Evolutionary conservation across 2,329 filamentous ascomycete genomes (phyloP).

Genomic region (Leptodontidium sp.): DNA sequence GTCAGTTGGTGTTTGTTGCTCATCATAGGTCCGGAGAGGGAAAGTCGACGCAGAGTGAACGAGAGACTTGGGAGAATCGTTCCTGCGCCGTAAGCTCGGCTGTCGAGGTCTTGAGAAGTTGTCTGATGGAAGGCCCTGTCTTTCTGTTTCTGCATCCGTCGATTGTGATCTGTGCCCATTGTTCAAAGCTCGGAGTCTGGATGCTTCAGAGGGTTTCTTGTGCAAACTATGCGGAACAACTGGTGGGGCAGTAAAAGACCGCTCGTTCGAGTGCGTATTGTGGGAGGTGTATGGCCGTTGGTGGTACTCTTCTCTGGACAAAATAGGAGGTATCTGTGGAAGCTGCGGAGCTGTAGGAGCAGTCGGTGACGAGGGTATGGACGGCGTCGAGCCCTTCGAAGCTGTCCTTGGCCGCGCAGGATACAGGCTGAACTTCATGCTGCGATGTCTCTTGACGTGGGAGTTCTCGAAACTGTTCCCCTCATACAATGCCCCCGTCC

Average conservation of each 20-base stretch:
- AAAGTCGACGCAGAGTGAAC: conserved; percentile 37
- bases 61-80: conserved; percentile 42
- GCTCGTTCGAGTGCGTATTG: conserved; percentile 34
- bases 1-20: conserved; percentile 35
- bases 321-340: conserved; percentile 28
- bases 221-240: conserved; percentile 36
- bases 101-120: conserved; percentile 45
- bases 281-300: conserved; percentile 42
- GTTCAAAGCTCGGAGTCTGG: conserved; percentile 45
- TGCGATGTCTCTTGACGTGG: conserved; percentile 38
- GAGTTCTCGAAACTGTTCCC: conserved; percentile 26
- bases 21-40: conserved; percentile 36
- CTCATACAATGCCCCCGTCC: conserved; percentile 26
- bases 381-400: conserved; percentile 33
- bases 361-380: conserved; percentile 34
- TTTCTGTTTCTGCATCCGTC: conserved; percentile 40
- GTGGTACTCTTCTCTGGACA: conserved; percentile 30
- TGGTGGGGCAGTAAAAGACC: conserved; percentile 39
- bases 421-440: conserved; percentile 44
- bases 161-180: conserved; percentile 43
- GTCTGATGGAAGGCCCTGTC: conserved; percentile 30
- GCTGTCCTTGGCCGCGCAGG: conserved; percentile 39
- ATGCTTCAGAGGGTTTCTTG: conserved; percentile 46
- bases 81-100: conserved; percentile 39
- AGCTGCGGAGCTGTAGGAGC: conserved; percentile 31